Percentiles rank a stretch among this genome's conserved stretches.
These are phyloP conservation scores for Trichoderma sp. DNA, from an alignment of 2,329 filamentous ascomycete genomes.

Conservation along the genomic window DNA sequence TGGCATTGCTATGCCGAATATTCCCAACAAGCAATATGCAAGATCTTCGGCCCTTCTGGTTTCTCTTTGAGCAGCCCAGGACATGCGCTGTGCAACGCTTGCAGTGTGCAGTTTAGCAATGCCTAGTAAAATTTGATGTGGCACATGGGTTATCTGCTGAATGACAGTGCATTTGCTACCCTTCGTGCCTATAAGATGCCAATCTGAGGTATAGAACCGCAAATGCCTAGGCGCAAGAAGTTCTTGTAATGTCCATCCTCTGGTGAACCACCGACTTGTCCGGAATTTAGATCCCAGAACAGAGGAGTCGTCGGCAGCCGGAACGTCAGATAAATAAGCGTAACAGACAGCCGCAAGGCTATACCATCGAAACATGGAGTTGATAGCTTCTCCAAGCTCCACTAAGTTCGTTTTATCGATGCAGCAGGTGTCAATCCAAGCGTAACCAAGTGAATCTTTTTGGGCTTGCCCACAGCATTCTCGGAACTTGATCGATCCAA, in stretches of 20 bases:
- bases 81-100: conserved; percentile 31
- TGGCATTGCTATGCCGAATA: conserved; percentile 28
- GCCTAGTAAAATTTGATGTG: conserved; percentile 20
- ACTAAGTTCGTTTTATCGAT: conserved; percentile 27
- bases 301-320: background rate
- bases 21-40: conserved; percentile 30
- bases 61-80: conserved; percentile 27
- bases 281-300: conserved; percentile 11
- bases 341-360: conserved; percentile 24
- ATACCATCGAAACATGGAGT: conserved; percentile 30
- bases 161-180: conserved; percentile 27
- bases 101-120: conserved; percentile 7
- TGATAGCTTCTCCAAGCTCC: conserved; percentile 29
- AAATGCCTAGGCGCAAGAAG: conserved; percentile 32
- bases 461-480: conserved; percentile 26
- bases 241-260: conserved; percentile 34
- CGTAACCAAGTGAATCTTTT: conserved; percentile 26
- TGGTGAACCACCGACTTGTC: conserved; percentile 30
- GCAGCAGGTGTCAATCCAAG: conserved; percentile 30
- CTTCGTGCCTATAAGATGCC: conserved; percentile 24
- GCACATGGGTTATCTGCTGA: conserved; percentile 35
- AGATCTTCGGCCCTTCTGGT: conserved; percentile 28
- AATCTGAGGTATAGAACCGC: conserved; percentile 29
- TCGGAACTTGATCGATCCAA: background rate
- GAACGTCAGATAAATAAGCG: conserved; percentile 27